Evolutionary conservation across 768 basidiomycete species (phyloP), one percentile per base, ranked within the genome.

Genomic region (Amanita phalloides): DNA sequence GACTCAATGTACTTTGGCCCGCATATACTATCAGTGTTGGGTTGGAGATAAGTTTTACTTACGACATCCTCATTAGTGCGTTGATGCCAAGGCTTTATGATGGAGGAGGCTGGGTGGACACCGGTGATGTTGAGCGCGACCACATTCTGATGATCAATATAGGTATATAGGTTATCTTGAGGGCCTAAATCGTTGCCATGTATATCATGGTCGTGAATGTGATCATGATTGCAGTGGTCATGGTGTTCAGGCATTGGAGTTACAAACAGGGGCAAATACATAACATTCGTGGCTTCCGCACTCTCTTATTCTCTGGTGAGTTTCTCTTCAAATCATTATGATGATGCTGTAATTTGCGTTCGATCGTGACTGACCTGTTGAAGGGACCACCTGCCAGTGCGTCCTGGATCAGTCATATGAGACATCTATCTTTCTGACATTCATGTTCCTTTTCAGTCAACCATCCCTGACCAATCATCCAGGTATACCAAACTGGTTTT

Each of bases 301-400:
- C 13, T 13, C 8, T 14, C 25, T n/a, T n/a, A n/a, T n/a, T n/a
- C n/a, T 23, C 11, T 11, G 26, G 48, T 49, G 38, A 41, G 48
- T 49, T 23, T 14, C 30, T 49, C 54, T 36, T 23, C 20, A 36
- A 57, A 23, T 25, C 53, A 48, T 30, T 53, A 59, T 66, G 77
- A 86, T 87, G 84, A 58, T 72, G 66, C 70, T 58, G 86, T 89
- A 89, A 89, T 89, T 89, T 89, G 86, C 86, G 86, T 88, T 88
- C 84, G 86, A 89, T 67, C 68, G 64, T 71, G 64, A 67, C 65
- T 62, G 64, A 71, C 72, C 70, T 72, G 74, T 59, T 70, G 75
- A 86, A 87, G 77, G 84, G 79, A 68, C 69, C 73, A 77, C 81
- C 73, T 72, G 86, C 86, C 86, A 71, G 82, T 77, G 71, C 55